A percentile compares a stretch with the other conserved stretches of the same genome.
Conservation (phyloP, 345 rosid species). For the Camelina laxa region DNA sequence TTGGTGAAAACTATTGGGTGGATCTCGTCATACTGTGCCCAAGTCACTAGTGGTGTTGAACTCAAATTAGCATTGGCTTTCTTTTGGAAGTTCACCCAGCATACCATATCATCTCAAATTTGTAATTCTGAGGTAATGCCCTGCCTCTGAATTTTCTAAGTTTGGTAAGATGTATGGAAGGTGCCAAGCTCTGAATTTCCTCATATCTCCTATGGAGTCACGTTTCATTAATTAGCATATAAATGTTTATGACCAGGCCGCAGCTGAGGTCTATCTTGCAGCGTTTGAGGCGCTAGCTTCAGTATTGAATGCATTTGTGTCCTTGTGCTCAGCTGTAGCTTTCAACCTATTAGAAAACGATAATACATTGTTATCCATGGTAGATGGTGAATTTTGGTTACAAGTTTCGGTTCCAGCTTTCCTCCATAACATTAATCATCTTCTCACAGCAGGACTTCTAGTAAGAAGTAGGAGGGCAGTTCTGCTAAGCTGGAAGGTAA, state of each 20-base stretch:
- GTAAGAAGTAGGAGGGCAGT: conserved; percentile 78
- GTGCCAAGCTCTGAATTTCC: conserved; percentile 3
- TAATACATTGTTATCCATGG: conserved; percentile 40
- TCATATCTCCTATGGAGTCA: conserved; percentile 1
- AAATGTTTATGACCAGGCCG: conserved; percentile 53
- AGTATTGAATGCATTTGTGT: conserved; percentile 56
- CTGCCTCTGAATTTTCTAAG: conserved; percentile 16
- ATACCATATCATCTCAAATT: conserved; percentile 54
- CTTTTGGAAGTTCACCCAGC: conserved; percentile 71
- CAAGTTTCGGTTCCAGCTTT: conserved; percentile 70
- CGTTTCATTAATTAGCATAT: conserved; percentile 31
- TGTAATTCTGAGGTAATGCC: conserved; percentile 67
- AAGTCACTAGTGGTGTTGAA: conserved; percentile 47
- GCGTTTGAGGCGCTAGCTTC: conserved; percentile 78
- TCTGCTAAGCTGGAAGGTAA: conserved; percentile 90
- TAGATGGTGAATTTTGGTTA: conserved; percentile 57
- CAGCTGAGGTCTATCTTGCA: conserved; percentile 76
- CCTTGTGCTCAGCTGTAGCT: conserved; percentile 56
- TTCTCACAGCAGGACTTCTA: conserved; percentile 69
- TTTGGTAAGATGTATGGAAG: conserved; percentile 22
- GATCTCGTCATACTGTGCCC: conserved; percentile 61
- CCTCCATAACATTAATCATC: conserved; percentile 71
- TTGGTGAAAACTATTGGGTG: conserved; percentile 66
- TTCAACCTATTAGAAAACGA: conserved; percentile 56
- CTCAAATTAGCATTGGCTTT: conserved; percentile 55